These are phyloP conservation scores for Blastobotrys illinoisensis DNA, from an alignment of 1,139 yeast species.

Conservation along the genomic window DNA sequence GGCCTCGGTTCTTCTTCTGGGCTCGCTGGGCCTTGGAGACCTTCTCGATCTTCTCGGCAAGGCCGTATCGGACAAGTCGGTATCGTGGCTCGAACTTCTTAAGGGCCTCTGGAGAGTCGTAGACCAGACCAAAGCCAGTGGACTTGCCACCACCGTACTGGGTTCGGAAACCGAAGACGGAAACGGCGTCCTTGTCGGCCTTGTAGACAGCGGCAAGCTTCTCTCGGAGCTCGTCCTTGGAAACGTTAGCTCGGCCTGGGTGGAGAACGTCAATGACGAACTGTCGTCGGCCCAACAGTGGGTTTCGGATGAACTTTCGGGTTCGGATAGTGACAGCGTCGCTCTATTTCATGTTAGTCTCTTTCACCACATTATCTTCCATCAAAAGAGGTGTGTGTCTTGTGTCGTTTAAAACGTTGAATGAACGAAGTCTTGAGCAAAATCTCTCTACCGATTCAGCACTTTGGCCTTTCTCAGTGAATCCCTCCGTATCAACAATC, in stretches of 20 bases:
- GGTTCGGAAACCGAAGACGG: conserved; percentile 99
- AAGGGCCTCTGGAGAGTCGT: conserved; percentile 97
- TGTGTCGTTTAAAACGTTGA: background rate
- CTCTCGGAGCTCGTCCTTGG: conserved; percentile 99
- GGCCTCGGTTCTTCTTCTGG: conserved; percentile 99
- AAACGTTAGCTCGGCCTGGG: conserved; percentile 99
- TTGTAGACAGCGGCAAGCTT: conserved; percentile 94
- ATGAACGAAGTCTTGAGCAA: too few species aligned
- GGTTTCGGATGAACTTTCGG: conserved; percentile 99
- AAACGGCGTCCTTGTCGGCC: conserved; percentile 97
- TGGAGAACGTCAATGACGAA: conserved; percentile 99
- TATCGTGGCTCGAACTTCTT: conserved; percentile 98
- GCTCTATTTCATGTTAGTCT: conserved; percentile 45
- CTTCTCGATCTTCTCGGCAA: conserved; percentile 93
- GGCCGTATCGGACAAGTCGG: conserved; percentile 99
- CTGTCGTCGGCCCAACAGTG: conserved; percentile 99
- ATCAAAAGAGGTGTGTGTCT: background rate
- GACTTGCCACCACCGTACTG: conserved; percentile 99
- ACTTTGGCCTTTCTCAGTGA: too few species aligned
- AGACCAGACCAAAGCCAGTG: conserved; percentile 97
- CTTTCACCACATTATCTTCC: background rate
- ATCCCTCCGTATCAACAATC: too few species aligned
- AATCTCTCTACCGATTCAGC: background rate
- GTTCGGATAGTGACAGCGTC: conserved; percentile 99
- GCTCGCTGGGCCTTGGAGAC: conserved; percentile 99